A percentile compares a stretch with the other conserved stretches of the same genome.
These are phyloP conservation scores for Phytophthora quininea DNA, from an alignment of 352 stramenopile species.

Conservation along the genomic window DNA sequence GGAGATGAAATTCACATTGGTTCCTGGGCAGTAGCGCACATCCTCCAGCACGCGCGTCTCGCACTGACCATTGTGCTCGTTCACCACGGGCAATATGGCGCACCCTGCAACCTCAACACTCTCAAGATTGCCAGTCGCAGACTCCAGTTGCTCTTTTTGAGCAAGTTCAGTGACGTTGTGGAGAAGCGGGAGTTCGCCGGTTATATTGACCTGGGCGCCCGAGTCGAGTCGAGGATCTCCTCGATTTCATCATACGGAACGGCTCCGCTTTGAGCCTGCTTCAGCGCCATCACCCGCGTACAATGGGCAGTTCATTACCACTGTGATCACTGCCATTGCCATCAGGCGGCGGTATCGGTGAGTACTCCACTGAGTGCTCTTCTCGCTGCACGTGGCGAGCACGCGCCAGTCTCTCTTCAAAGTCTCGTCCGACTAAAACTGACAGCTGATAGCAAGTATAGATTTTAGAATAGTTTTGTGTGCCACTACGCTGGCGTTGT, in stretches of 20 bases:
- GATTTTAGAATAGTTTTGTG: neutral
- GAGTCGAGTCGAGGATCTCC: conserved; percentile 5
- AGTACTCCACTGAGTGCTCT: neutral
- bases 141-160: neutral
- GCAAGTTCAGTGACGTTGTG: conserved; percentile 3
- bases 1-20: conserved; percentile 9
- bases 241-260: conserved; percentile 1
- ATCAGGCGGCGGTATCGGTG: neutral
- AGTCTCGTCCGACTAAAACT: neutral
- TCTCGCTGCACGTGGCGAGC: neutral
- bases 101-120: neutral
- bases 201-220: conserved; percentile 4
- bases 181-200: conserved; percentile 1
- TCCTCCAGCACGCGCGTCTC: conserved; percentile 3
- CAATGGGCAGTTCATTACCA: neutral
- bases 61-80: neutral
- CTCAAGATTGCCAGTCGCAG: neutral
- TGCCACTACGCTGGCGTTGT: neutral
- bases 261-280: neutral
- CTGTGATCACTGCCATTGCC: neutral
- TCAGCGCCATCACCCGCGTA: neutral
- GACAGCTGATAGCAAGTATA: neutral
- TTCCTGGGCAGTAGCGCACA: conserved; percentile 6
- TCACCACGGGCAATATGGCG: neutral
- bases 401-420: neutral